Evolutionary conservation across 1,284 basidiomycete species (phyloP), one percentile per base, ranked within the genome.

Genomic region (Cryptococcus neoformans): DNA sequence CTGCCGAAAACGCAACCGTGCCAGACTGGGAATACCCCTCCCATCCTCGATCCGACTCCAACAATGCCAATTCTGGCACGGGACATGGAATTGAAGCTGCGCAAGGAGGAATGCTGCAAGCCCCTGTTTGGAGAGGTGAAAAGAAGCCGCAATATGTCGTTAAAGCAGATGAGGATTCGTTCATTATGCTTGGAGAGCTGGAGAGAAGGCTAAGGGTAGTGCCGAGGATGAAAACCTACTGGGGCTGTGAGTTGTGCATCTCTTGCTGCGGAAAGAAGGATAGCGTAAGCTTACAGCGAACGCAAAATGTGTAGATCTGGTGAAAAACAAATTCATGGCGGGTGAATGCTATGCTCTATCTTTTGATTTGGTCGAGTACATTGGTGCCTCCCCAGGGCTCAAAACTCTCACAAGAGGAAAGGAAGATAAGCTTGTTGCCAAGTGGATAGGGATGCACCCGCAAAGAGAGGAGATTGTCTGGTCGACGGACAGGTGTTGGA

Each of bases 281-380:
- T 28, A 4, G 28, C 4, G 28, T 28, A 28, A 28, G 28, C 46
- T 47, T 35, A 14, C 16, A 14, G 7, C 34, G 14, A 47, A 8
- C 34, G 9, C 12, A 16, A 8, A 17, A 21, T 35, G 6, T 34
- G 3, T 59, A 81, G 80, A 98, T 75, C 85, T 97, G 39, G 89
- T 98, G 48, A 92, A 92, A 63, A 90, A 28, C 28, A 81, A 81
- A 55, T 98, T 98, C 79, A 98, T 99, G 94, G 95, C 86, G 4
- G 95, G 95, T 21, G 94, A 99, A 76, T 79, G 92, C 58, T 99
- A 99, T 75, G 93, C 87, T 8, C 80, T 99, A 35, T 94, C 90
- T 52, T 90, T 87, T 82, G 88, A 88, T 72, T 81, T 99, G 54
- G 91, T 93, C n/a, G 82, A 89, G 60, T 98, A 90, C 85, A 82